These are phyloP conservation scores for Udeniomyces megalosporus DNA, from an alignment of 768 basidiomycete species.

Conservation along the genomic window DNA sequence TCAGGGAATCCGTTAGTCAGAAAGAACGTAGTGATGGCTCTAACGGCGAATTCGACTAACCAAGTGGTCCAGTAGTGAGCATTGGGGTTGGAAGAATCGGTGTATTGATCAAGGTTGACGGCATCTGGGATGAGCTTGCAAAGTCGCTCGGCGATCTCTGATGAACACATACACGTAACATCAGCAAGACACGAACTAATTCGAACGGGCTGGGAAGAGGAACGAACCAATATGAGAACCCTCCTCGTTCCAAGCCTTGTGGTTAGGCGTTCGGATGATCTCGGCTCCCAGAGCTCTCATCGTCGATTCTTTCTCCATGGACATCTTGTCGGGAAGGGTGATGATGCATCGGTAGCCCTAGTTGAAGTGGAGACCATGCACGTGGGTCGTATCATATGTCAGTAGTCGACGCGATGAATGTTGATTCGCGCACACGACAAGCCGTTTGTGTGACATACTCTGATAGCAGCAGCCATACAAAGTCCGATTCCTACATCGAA, in stretches of 20 bases:
- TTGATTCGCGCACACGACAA: too few relatives aligned
- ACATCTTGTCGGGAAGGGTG: constrained; percentile 43
- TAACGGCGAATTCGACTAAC: too few relatives aligned
- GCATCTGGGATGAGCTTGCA: constrained; percentile 62
- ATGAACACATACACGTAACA: constrained; percentile 18
- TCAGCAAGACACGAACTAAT: not conserved
- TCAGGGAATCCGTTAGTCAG: too few relatives aligned
- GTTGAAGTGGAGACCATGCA: too few relatives aligned
- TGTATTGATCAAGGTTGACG: constrained; percentile 81
- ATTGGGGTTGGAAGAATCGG: constrained; percentile 55
- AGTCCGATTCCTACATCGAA: constrained; percentile 94
- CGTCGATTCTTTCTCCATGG: constrained; percentile 83
- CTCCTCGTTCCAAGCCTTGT: constrained; percentile 59
- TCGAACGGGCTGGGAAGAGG: constrained; percentile 33
- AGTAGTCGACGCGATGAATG: too few relatives aligned
- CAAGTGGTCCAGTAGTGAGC: constrained; percentile 85
- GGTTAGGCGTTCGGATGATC: constrained; percentile 83
- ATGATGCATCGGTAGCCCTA: constrained; percentile 30
- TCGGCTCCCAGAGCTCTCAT: constrained; percentile 84
- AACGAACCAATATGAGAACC: constrained; percentile 80
- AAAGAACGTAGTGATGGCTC: too few relatives aligned
- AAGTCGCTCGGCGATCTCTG: constrained; percentile 69
- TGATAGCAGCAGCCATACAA: constrained; percentile 82
- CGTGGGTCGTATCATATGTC: too few relatives aligned
- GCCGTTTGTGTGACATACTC: constrained; percentile 41